Conservation (phyloP, 2,329 filamentous ascomycete genomes). For the Trichoderma atrobrunneum region DNA sequence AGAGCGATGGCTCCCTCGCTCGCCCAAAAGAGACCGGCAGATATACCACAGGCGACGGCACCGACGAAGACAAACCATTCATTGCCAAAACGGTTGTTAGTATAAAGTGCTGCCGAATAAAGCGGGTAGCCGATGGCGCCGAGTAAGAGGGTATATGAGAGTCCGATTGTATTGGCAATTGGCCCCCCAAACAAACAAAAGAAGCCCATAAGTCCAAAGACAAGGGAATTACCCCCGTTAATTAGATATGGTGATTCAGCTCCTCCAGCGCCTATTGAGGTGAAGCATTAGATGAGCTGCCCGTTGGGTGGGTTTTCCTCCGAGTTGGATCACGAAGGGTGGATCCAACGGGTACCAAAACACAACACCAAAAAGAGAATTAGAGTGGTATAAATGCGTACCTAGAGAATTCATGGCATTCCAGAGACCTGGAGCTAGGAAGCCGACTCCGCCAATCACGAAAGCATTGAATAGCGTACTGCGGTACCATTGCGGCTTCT, state of each 20-base stretch:
- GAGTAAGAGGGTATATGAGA: slow-evolving; percentile 44
- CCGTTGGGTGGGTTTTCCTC: no score
- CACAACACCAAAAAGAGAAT: no score
- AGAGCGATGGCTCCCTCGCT: slow-evolving; percentile 49
- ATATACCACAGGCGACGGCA: slow-evolving; percentile 46
- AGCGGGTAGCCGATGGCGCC: slow-evolving; percentile 48
- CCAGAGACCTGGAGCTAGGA: slow-evolving; percentile 51
- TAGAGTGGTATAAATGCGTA: neutral
- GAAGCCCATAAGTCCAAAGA: slow-evolving; percentile 45
- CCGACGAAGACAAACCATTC: slow-evolving; percentile 51
- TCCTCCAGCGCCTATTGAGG: slow-evolving; percentile 49
- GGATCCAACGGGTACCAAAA: no score
- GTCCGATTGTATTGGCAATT: slow-evolving; percentile 48
- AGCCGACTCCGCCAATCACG: slow-evolving; percentile 51
- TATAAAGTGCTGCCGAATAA: slow-evolving; percentile 48
- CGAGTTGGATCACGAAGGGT: no score
- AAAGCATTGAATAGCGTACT: slow-evolving; percentile 53
- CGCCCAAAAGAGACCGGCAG: slow-evolving; percentile 50
- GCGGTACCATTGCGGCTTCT: slow-evolving; percentile 43
- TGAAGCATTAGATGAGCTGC: neutral
- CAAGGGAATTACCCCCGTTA: slow-evolving; percentile 50
- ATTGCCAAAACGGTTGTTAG: slow-evolving; percentile 49
- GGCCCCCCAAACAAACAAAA: slow-evolving; percentile 48
- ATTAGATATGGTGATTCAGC: slow-evolving; percentile 34
- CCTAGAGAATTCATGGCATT: slow-evolving; percentile 48